Evolutionary conservation across 2,329 filamentous ascomycete species (phyloP), one percentile per base, ranked within the genome.

Genomic region (Madurella mycetomatis): DNA sequence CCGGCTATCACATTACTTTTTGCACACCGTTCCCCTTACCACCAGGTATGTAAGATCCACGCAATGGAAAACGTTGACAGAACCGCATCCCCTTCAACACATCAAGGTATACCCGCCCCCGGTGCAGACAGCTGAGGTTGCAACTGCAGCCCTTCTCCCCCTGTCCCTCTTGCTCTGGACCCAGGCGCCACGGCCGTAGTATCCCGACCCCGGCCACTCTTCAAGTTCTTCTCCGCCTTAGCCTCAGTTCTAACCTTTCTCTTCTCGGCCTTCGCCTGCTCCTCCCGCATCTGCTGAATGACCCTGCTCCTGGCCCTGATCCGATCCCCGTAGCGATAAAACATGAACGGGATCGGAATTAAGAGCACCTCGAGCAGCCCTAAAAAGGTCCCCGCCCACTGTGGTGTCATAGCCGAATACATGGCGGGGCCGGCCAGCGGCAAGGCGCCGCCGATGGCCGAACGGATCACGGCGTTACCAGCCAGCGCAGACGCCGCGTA

Each of bases 401-500:
- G 84, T 1, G 87, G 82, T 0, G 84, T 84, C 15, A 94, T 72
- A 0, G 73, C 73, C 0, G 64, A 64, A 67, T 91, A 92, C 79
- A 94, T 84, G n/a, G 77, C 73, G 0, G 86, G 77, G 0, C 87
- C 88, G 1, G 86, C 86, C 0, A 92, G 74, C 0, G 88, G 88
- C 15, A 92, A 72, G 0, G 83, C 80, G 12, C 84, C 89, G 12
- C 88, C 88, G 46, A 90, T 75, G 1, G 86, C 64, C 47, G 80
- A 85, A 30, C 89, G 75, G 9, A 87, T 76, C 0, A 92, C 85
- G 0, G 85, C 80, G 62, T 92, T 92, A 0, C 88, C 87, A 0
- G 88, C 88, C 43, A 92, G 74, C 0, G 89, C 88, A 0, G 83
- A 87, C 0, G 89, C 88, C 0, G 88, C 84, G 64, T 89, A 92